Conservation (phyloP, 306 rosid species). For the Cucurbita maxima region DNA sequence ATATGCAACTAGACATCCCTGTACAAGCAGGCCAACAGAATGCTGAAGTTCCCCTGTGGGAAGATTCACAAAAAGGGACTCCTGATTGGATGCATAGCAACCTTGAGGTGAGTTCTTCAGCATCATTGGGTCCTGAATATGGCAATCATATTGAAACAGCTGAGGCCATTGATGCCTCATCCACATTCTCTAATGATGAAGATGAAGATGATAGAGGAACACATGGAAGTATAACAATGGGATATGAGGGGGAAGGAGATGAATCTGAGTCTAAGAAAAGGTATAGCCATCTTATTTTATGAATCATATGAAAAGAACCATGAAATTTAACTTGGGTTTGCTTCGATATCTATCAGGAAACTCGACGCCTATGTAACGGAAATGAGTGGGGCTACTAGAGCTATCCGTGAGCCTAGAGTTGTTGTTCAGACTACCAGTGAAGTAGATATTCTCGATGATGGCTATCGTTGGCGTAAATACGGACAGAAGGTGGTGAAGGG, state of each 20-base stretch:
- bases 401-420: conserved; percentile 94
- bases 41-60: conserved; percentile 46
- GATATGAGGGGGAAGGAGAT: conserved; percentile 80
- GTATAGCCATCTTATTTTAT: conserved; percentile 20
- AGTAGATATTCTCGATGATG: conserved; percentile 93
- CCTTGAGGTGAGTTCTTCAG: conserved; percentile 72
- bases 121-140: conserved; percentile 44
- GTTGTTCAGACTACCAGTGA: conserved; percentile 98
- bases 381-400: conserved; percentile 95
- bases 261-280: conserved; percentile 91
- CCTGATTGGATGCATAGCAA: conserved; percentile 59
- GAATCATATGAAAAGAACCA: conserved; percentile 5
- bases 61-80: conserved; percentile 38
- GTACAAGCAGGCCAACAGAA: conserved; percentile 45
- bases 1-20: conserved; percentile 49
- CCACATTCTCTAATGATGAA: conserved; percentile 71
- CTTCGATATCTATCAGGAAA: conserved; percentile 46
- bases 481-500: conserved; percentile 98
- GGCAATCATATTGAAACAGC: conserved; percentile 44
- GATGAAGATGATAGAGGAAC: conserved; percentile 84
- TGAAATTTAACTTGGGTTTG: conserved; percentile 3
- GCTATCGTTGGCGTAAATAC: conserved; percentile 94
- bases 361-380: conserved; percentile 73
- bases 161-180: conserved; percentile 73
- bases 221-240: conserved; percentile 78